phyloP scores from a whole-genome alignment of 202 grass and related monocot species.

The Schoenoplectus tabernaemontani region DNA sequence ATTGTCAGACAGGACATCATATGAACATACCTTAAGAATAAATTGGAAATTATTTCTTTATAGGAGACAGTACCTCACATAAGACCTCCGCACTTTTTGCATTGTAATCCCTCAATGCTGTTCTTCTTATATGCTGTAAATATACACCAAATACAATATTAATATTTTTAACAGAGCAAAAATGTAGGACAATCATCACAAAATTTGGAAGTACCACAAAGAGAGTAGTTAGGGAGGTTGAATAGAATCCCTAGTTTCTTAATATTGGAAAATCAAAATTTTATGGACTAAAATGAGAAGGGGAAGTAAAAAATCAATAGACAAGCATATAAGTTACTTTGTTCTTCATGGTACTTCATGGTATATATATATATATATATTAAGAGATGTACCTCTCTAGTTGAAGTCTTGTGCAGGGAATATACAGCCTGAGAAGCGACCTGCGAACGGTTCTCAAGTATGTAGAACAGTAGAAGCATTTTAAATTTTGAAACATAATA shows the following conservation, averaged over 20 bases:
- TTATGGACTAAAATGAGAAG: not conserved
- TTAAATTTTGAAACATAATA: constrained; percentile 1
- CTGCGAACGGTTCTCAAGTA: constrained; percentile 35
- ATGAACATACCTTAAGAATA: not conserved
- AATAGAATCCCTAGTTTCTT: not conserved
- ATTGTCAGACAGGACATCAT: constrained; percentile 1
- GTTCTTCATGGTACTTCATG: not conserved
- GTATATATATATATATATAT: not conserved
- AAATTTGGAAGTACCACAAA: not conserved
- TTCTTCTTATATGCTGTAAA: constrained; percentile 63
- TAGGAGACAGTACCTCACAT: constrained; percentile 45
- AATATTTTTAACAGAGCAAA: not conserved
- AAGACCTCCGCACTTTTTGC: constrained; percentile 52
- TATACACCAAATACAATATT: not conserved
- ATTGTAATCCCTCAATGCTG: constrained; percentile 40
- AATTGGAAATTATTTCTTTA: not conserved
- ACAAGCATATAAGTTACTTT: not conserved
- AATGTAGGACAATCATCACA: not conserved
- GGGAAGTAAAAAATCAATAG: not conserved
- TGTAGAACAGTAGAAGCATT: constrained; percentile 1
- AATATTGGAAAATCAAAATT: not conserved
- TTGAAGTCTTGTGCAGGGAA: constrained; percentile 92
- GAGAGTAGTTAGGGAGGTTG: not conserved
- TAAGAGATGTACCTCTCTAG: constrained; percentile 59
- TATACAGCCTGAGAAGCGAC: constrained; percentile 69